Evolutionary conservation across 1,284 basidiomycete species (phyloP).

Genomic region (Takashimella koratensis): DNA sequence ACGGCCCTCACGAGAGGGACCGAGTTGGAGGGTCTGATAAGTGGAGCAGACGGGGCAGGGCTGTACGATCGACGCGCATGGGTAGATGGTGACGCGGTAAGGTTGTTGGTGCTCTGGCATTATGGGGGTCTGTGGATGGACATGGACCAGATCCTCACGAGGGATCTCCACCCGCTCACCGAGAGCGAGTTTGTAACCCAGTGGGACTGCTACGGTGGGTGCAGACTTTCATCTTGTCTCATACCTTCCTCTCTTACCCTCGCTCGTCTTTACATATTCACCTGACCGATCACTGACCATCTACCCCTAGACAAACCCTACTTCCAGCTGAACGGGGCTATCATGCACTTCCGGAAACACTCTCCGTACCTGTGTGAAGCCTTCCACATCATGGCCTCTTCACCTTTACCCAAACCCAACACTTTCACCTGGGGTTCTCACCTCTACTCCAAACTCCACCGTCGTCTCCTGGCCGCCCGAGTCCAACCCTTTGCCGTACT

Average conservation of each 20-base stretch:
- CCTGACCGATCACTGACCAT: no score
- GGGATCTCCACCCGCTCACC: constrained; percentile 72
- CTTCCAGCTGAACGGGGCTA: constrained; percentile 79
- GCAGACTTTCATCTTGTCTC: background rate
- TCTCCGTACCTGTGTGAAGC: constrained; percentile 94
- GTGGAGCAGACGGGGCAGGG: constrained; percentile 42
- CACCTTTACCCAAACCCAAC: constrained; percentile 65
- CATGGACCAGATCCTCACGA: constrained; percentile 85
- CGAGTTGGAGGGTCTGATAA: constrained; percentile 57
- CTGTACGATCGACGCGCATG: constrained; percentile 69
- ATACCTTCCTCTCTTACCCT: background rate
- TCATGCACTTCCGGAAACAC: constrained; percentile 82
- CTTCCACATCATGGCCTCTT: constrained; percentile 79
- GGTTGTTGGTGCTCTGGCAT: constrained; percentile 81
- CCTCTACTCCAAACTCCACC: constrained; percentile 82
- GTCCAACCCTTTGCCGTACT: constrained; percentile 82
- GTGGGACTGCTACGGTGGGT: constrained; percentile 91
- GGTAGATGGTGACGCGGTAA: constrained; percentile 86
- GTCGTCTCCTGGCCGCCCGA: constrained; percentile 66
- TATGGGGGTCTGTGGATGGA: constrained; percentile 91
- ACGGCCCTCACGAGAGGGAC: constrained; percentile 66
- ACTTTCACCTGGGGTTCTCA: constrained; percentile 89
- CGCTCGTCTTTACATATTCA: no score
- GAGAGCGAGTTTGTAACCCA: constrained; percentile 93
- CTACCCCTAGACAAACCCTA: constrained; percentile 77